A percentile compares a stretch with the other conserved stretches of the same genome.
Conservation (phyloP, 176 grass and related monocot species). For the Bonia amplexicaulis region DNA sequence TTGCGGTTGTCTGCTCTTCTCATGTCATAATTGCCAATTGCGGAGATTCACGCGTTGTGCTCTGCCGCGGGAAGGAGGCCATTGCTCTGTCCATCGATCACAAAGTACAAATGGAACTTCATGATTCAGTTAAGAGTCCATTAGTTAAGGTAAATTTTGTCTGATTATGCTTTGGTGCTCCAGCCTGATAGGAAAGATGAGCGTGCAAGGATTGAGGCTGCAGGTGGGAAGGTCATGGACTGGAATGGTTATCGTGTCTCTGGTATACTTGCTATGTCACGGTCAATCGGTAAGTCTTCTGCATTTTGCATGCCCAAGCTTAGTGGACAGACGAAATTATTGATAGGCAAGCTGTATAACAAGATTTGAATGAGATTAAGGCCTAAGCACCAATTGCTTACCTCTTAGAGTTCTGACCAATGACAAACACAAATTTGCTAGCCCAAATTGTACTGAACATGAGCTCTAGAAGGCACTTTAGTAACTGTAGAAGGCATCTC, state of each 20-base stretch:
- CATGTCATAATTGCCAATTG: conserved; percentile 66
- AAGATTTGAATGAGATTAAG: not conserved
- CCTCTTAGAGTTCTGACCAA: not conserved
- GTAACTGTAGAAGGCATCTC: not conserved
- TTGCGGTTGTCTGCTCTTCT: conserved; percentile 63
- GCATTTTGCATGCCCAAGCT: not conserved
- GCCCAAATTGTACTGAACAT: not conserved
- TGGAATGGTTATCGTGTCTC: conserved; percentile 71
- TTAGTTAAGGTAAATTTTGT: not conserved
- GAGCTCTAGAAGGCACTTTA: not conserved
- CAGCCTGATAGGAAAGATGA: conserved; percentile 71
- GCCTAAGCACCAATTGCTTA: not conserved
- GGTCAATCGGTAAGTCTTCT: conserved; percentile 59
- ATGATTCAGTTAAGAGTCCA: not conserved
- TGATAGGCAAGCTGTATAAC: not conserved
- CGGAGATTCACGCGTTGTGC: conserved; percentile 68
- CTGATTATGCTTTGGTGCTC: conserved; percentile 27
- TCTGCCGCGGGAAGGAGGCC: conserved; percentile 57
- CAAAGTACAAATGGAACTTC: conserved; percentile 36
- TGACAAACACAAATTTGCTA: not conserved
- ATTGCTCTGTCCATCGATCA: conserved; percentile 57
- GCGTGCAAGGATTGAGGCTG: conserved; percentile 60
- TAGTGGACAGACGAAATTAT: not conserved
- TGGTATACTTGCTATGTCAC: conserved; percentile 78
- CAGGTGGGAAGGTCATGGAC: conserved; percentile 61